A percentile compares a stretch with the other conserved stretches of the same genome.
Evolutionary conservation across 768 basidiomycete species (phyloP).

Genomic region (Termitomyces titanicus): DNA sequence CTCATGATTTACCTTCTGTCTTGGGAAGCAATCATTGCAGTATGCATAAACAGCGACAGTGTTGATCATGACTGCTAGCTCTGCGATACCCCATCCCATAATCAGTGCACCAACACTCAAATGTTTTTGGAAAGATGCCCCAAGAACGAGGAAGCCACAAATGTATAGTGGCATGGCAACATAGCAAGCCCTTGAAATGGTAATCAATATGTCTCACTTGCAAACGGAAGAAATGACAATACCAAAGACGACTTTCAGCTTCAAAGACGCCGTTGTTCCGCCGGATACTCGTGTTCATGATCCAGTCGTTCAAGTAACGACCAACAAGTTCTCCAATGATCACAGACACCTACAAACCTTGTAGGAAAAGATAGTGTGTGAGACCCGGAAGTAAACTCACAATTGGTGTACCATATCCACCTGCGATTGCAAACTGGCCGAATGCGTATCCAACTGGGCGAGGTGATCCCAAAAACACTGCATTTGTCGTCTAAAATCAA

Average conservation of each 20-base stretch:
- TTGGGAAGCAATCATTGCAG: slow-evolving; percentile 47
- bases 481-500: slow-evolving; percentile 28
- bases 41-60: slow-evolving; percentile 55
- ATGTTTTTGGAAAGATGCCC: slow-evolving; percentile 45
- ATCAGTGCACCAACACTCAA: slow-evolving; percentile 43
- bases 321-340: slow-evolving; percentile 35
- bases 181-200: slow-evolving; percentile 43
- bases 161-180: slow-evolving; percentile 50
- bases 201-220: neutral
- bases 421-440: slow-evolving; percentile 34
- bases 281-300: slow-evolving; percentile 28
- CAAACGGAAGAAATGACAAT: neutral
- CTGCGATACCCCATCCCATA: slow-evolving; percentile 59
- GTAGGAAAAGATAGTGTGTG: neutral
- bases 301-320: slow-evolving; percentile 35
- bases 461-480: slow-evolving; percentile 20
- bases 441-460: slow-evolving; percentile 33
- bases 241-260: slow-evolving; percentile 49
- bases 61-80: slow-evolving; percentile 46
- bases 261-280: slow-evolving; percentile 37
- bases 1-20: slow-evolving; percentile 26
- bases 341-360: slow-evolving; percentile 27
- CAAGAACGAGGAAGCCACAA: slow-evolving; percentile 49
- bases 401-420: slow-evolving; percentile 36
- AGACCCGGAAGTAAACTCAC: slow-evolving; percentile 16